phyloP scores from a whole-genome alignment of 306 rosid species.

The Medicago arabica region DNA sequence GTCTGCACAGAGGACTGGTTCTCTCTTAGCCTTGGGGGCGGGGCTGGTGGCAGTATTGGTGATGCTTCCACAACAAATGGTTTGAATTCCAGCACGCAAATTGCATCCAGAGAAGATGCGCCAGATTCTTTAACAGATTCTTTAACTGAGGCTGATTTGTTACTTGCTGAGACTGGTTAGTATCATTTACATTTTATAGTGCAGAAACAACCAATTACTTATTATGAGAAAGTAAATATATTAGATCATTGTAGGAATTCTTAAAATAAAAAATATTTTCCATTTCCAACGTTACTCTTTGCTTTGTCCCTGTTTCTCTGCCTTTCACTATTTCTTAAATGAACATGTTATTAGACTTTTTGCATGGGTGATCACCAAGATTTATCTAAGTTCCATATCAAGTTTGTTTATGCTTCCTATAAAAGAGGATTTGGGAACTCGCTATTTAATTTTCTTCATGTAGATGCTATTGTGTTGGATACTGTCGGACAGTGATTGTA shows the following conservation, averaged over 20 bases:
- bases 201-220: neutral
- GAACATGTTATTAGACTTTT: neutral
- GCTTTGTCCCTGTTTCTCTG: neutral
- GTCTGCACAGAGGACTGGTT: conserved; percentile 86
- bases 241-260: conserved; percentile 13
- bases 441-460: conserved; percentile 7
- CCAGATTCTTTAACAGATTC: conserved; percentile 65
- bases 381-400: neutral
- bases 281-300: neutral
- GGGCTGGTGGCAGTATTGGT: conserved; percentile 63
- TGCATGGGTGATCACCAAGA: neutral
- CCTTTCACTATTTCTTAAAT: conserved; percentile 8
- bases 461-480: conserved; percentile 10
- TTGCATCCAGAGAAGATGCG: conserved; percentile 59
- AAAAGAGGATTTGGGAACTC: neutral
- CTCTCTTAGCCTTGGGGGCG: conserved; percentile 91
- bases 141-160: conserved; percentile 77
- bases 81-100: conserved; percentile 62
- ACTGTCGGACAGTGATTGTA: neutral
- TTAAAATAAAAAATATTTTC: neutral
- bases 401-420: conserved; percentile 7
- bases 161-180: conserved; percentile 41
- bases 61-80: conserved; percentile 60
- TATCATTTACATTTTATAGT: conserved; percentile 11
- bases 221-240: neutral